These are phyloP conservation scores for Coemansia sp. DNA, from an alignment of 192 early-diverging fungal species.

Conservation along the genomic window DNA sequence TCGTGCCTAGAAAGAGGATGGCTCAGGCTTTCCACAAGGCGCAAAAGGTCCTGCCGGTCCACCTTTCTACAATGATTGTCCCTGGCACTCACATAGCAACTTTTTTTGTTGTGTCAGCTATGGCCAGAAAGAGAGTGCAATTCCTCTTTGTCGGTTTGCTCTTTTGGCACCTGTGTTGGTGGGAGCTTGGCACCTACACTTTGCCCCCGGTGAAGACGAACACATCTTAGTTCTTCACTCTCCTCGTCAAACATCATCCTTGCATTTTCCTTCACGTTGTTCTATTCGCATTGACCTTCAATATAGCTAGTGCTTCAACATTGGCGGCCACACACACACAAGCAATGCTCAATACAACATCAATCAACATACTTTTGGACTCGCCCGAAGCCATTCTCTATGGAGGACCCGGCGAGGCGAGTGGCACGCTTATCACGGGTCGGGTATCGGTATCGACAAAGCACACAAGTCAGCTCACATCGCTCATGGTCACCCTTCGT, in stretches of 20 bases:
- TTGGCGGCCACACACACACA: neutral
- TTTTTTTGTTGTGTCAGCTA: no score
- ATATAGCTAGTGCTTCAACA: neutral
- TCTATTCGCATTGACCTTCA: neutral
- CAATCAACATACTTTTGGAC: slow-evolving; percentile 29
- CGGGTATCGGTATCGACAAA: slow-evolving; percentile 30
- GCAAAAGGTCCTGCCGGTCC: neutral
- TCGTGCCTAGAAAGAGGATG: slow-evolving; percentile 7
- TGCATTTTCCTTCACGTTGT: slow-evolving; percentile 3
- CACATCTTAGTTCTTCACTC: neutral
- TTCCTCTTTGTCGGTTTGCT: neutral
- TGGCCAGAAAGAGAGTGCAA: neutral
- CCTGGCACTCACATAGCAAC: neutral
- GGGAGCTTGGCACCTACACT: neutral
- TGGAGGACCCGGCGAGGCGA: slow-evolving; percentile 43
- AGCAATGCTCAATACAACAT: slow-evolving; percentile 26
- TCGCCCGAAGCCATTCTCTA: slow-evolving; percentile 34
- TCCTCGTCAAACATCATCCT: neutral
- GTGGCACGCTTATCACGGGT: slow-evolving; percentile 31
- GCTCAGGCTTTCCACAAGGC: slow-evolving; percentile 6
- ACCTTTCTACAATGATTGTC: neutral
- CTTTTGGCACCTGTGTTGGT: neutral
- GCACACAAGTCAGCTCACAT: slow-evolving; percentile 22
- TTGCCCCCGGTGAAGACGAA: neutral
- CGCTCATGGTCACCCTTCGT: slow-evolving; percentile 38